These are phyloP conservation scores for Ascochyta clinopodiicola DNA, from an alignment of 2,329 filamentous ascomycete species.

Conservation along the genomic window DNA sequence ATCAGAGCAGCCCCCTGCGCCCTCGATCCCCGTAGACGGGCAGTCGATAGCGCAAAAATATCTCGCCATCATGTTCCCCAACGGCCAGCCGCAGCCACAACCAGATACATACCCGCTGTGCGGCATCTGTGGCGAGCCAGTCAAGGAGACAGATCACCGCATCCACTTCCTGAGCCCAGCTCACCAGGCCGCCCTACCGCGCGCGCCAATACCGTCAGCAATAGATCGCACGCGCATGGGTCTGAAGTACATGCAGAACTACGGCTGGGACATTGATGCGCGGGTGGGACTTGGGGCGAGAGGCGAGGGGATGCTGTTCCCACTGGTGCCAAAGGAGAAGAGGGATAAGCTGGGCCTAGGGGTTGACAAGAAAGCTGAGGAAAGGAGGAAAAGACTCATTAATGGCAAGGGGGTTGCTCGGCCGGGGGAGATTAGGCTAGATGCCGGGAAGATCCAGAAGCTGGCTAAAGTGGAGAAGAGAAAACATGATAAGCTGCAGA, in stretches of 20 bases:
- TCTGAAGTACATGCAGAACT: constrained; percentile 67
- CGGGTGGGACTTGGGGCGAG: constrained; percentile 73
- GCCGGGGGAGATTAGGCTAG: constrained; percentile 55
- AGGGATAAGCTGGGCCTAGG: constrained; percentile 78
- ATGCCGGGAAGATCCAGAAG: constrained; percentile 73
- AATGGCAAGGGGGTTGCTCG: constrained; percentile 40
- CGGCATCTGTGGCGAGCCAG: constrained; percentile 46
- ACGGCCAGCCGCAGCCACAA: constrained; percentile 36
- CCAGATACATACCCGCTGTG: constrained; percentile 33
- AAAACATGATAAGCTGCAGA: constrained; percentile 68
- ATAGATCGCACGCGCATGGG: constrained; percentile 75
- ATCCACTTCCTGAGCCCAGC: constrained; percentile 66
- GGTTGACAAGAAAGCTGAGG: constrained; percentile 51
- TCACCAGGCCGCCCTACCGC: constrained; percentile 73
- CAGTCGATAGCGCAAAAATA: constrained; percentile 67
- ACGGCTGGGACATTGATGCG: constrained; percentile 78
- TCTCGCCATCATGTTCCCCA: constrained; percentile 69
- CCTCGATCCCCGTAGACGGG: constrained; percentile 51
- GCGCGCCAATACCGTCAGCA: constrained; percentile 75
- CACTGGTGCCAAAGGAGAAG: constrained; percentile 76
- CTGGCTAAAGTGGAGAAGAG: constrained; percentile 67
- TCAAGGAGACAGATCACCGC: constrained; percentile 36
- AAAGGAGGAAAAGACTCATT: constrained; percentile 43
- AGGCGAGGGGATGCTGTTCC: constrained; percentile 74
- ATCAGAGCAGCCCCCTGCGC: constrained; percentile 22